Percentiles rank a stretch among this genome's conserved stretches.
phyloP scores from a whole-genome alignment of 2,329 filamentous ascomycete species.

The Tolypocladium album region DNA sequence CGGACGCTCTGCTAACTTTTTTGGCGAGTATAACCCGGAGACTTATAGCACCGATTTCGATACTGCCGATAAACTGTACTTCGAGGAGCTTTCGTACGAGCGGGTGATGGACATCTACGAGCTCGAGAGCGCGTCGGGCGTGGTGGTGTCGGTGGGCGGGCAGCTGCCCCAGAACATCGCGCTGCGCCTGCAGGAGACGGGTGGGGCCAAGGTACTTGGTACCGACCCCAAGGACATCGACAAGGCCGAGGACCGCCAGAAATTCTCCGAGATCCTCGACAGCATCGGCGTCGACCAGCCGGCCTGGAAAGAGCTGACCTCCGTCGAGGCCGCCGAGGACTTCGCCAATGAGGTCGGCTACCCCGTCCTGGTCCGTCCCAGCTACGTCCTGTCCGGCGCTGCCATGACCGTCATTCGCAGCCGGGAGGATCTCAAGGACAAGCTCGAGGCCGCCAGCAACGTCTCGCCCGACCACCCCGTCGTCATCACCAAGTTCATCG shows the following conservation, averaged over 20 bases:
- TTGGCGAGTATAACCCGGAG: constrained; percentile 57
- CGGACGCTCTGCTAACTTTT: not conserved
- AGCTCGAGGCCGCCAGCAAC: constrained; percentile 78
- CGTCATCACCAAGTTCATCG: constrained; percentile 97
- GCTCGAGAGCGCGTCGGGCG: constrained; percentile 71
- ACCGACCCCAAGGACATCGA: constrained; percentile 93
- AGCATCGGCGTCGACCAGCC: constrained; percentile 96
- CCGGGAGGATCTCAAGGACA: constrained; percentile 83
- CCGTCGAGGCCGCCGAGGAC: constrained; percentile 72
- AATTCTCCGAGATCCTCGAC: constrained; percentile 95
- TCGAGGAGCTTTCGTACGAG: constrained; percentile 94
- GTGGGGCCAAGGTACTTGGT: constrained; percentile 81
- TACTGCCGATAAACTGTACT: constrained; percentile 83
- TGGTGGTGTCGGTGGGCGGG: constrained; percentile 91
- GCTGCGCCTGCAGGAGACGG: constrained; percentile 81
- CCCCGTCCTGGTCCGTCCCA: constrained; percentile 88
- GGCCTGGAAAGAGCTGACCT: constrained; percentile 94
- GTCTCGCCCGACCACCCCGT: constrained; percentile 96
- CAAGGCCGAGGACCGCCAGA: constrained; percentile 95
- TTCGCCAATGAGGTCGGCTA: constrained; percentile 83
- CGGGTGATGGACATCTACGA: constrained; percentile 99
- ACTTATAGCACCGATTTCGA: constrained; percentile 81
- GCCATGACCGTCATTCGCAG: constrained; percentile 96
- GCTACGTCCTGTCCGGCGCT: constrained; percentile 91
- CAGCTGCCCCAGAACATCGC: constrained; percentile 98